Base-by-base conservation (phyloP, 2,329 filamentous ascomycete genomes). In the Akanthomyces lecanii region DNA sequence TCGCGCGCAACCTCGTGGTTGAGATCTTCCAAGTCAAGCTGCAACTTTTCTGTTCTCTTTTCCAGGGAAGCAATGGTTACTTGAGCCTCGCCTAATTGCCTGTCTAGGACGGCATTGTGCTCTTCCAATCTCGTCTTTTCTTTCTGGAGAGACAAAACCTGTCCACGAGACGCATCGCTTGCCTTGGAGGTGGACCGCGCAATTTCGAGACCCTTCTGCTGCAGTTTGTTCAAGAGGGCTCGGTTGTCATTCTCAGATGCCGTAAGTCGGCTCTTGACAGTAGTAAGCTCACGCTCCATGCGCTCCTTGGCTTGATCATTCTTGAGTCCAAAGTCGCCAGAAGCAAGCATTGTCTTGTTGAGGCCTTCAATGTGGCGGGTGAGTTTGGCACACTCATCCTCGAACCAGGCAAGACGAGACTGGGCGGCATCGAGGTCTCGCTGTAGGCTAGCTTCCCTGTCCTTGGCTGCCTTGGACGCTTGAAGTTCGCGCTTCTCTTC, bases 231-330 rank as follows among this genome's bases (percentile, higher is more conserved):
- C 67, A 98, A 83, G n/a, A 99, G 80, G 5, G 92, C 89, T 58
- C 92, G 89, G 71, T 98, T 98, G 76, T 98, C 94, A 69, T 98
- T 97, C 74, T 99, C 94, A 0, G 94, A 98, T 28, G 94, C 95
- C 8, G 89, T 84, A 47, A 99, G 81, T 25, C 94, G 89, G 65
- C 93, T 93, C 74, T 95, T 96, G 68, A 97, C 85, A 1, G 94
- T 97, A 25, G 91, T 89, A 7, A 98, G 82, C 73, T 99, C 95
- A 25, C 92, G 86, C 74, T 98, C 93, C 51, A 97, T 82, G 42
- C 95, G 88, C 73, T 97, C 92, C 74, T 98, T 98, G 67, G 93
- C 89, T 72, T 97, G 92, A 70, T 98, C 95, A 69, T 96, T 91
- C 69, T 92, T 91, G 63, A 94, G 81, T 56, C 91, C 91, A 77